Conservation (phyloP, 352 stramenopile species). For the Phytophthora sp. region DNA sequence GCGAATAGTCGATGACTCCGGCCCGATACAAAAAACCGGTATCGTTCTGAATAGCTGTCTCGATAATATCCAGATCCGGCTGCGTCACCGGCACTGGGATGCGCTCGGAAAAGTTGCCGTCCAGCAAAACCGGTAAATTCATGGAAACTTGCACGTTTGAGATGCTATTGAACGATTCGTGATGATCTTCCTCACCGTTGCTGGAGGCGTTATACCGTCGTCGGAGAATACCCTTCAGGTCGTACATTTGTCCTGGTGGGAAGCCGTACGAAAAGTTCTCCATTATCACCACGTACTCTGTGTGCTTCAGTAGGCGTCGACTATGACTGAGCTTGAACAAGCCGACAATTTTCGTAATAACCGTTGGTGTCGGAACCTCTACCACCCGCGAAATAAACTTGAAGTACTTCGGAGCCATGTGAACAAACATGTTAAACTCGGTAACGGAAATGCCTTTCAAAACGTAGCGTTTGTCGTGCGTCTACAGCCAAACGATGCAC, state of each 20-base stretch:
- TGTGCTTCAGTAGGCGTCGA: conserved; percentile 69
- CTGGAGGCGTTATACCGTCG: conserved; percentile 65
- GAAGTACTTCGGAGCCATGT: conserved; percentile 90
- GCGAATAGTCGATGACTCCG: conserved; percentile 87
- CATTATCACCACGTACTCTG: conserved; percentile 88
- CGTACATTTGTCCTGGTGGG: conserved; percentile 80
- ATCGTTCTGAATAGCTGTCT: conserved; percentile 78
- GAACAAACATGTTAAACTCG: conserved; percentile 91
- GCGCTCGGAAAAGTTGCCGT: conserved; percentile 82
- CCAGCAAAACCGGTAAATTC: conserved; percentile 72
- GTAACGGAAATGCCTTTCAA: conserved; percentile 87
- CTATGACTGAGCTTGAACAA: conserved; percentile 81
- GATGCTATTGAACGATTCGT: conserved; percentile 44
- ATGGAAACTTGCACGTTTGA: conserved; percentile 59
- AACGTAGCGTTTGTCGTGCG: conserved; percentile 85
- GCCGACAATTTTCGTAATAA: conserved; percentile 88
- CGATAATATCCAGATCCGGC: conserved; percentile 63
- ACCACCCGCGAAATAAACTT: conserved; percentile 82
- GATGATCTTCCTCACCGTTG: conserved; percentile 44
- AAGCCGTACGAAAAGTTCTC: conserved; percentile 88
- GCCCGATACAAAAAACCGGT: conserved; percentile 74
- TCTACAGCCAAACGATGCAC: conserved; percentile 41
- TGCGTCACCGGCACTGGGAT: conserved; percentile 82
- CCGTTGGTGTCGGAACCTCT: conserved; percentile 57
- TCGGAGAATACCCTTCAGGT: conserved; percentile 86